These are phyloP conservation scores for Leptoxyphium fumago DNA, from an alignment of 2,329 filamentous ascomycete genomes.

Conservation along the genomic window DNA sequence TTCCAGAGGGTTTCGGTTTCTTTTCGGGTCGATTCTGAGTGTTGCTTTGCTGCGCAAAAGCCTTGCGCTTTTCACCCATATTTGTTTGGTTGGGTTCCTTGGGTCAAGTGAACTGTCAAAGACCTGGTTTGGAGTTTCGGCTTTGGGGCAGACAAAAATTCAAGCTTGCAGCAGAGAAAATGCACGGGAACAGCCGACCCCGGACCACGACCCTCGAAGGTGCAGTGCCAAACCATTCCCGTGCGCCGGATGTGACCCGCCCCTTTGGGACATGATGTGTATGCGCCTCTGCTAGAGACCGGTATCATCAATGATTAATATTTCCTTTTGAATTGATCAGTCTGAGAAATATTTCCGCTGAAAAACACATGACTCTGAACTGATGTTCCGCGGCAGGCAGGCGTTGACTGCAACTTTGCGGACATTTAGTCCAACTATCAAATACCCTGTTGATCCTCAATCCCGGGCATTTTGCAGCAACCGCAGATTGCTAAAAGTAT, in stretches of 20 bases:
- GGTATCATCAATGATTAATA: too few relatives aligned
- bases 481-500: background rate
- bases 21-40: slow-evolving; percentile 12
- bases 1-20: slow-evolving; percentile 7
- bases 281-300: too few relatives aligned
- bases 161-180: background rate
- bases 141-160: background rate
- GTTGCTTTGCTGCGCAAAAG: slow-evolving; percentile 10
- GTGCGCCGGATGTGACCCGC: too few relatives aligned
- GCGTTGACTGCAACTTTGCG: background rate
- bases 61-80: slow-evolving; percentile 25
- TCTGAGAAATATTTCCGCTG: too few relatives aligned
- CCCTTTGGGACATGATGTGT: too few relatives aligned
- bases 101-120: too few relatives aligned
- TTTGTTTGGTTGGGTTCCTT: background rate
- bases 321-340: too few relatives aligned
- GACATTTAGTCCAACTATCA: background rate
- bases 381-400: background rate
- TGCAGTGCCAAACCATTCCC: too few relatives aligned
- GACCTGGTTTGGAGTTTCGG: too few relatives aligned
- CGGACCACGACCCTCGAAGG: too few relatives aligned
- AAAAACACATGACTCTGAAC: background rate
- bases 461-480: background rate
- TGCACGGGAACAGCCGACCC: background rate
- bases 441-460: background rate